Percentiles rank a stretch among this genome's conserved stretches.
phyloP scores from a whole-genome alignment of 148 eudicot genomes.

The Selenicereus undatus region DNA sequence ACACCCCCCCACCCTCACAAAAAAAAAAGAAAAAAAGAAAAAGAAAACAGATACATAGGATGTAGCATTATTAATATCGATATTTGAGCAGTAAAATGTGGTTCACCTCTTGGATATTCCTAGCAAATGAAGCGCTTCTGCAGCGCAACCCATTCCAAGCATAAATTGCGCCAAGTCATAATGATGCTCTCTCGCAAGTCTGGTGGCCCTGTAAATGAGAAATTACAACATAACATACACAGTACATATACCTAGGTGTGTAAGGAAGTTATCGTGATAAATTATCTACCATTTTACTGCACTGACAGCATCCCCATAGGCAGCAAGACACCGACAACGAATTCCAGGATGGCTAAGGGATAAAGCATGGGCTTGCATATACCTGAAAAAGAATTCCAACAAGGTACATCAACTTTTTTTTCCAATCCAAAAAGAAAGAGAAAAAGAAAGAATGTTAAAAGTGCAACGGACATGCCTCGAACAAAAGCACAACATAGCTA shows the following conservation, averaged over 20 bases:
- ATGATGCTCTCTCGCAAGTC: slow-evolving; percentile 98
- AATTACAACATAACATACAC: slow-evolving; percentile 11
- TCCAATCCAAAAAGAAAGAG: too few species aligned
- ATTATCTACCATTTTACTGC: slow-evolving; percentile 75
- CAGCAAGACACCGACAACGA: slow-evolving; percentile 98
- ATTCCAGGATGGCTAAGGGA: slow-evolving; percentile 98
- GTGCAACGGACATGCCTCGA: too few species aligned
- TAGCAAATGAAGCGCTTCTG: slow-evolving; percentile 97
- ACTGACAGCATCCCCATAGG: slow-evolving; percentile 99
- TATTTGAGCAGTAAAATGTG: not conserved
- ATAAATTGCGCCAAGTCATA: slow-evolving; percentile 96
- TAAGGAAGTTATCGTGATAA: slow-evolving; percentile 1
- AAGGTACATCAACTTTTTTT: not conserved
- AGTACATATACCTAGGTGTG: not conserved
- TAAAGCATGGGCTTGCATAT: slow-evolving; percentile 91
- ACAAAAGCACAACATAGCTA: too few species aligned
- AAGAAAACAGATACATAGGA: not conserved
- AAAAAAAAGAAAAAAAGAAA: not conserved
- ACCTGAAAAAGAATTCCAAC: slow-evolving; percentile 31
- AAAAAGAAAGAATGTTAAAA: not conserved
- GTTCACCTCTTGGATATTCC: slow-evolving; percentile 86
- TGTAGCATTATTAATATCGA: not conserved
- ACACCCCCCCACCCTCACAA: not conserved
- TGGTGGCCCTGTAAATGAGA: slow-evolving; percentile 64
- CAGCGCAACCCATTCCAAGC: slow-evolving; percentile 99